Percentiles rank a stretch among this genome's conserved stretches.
Conservation (phyloP, 495 filamentous ascomycete genomes). For the Neurospora cerealis region DNA sequence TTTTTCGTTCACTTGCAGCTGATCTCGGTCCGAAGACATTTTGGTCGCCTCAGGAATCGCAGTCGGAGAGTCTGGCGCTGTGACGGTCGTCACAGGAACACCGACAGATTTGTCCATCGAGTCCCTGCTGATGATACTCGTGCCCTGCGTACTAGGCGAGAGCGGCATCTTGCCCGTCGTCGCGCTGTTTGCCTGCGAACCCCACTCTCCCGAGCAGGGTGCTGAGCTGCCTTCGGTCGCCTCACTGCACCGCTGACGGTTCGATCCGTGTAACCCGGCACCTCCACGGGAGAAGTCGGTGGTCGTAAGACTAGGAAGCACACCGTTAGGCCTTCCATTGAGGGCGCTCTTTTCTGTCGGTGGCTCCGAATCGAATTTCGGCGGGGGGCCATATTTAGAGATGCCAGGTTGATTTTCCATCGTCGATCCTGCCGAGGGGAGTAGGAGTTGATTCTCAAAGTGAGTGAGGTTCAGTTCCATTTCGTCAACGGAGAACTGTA, state of each 20-base stretch:
- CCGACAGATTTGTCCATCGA: constrained; percentile 34
- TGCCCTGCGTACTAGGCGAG: constrained; percentile 49
- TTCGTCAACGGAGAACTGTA: constrained; percentile 75
- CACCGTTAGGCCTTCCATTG: constrained; percentile 22
- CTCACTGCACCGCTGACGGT: constrained; percentile 40
- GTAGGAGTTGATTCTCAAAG: constrained; percentile 55
- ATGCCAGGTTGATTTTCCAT: constrained; percentile 9
- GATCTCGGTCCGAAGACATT: not conserved
- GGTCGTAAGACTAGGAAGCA: constrained; percentile 9
- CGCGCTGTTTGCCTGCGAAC: constrained; percentile 44
- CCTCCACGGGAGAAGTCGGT: constrained; percentile 23
- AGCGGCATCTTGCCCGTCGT: constrained; percentile 46
- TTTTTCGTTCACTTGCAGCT: not conserved
- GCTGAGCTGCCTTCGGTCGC: constrained; percentile 44
- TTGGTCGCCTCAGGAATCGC: constrained; percentile 16
- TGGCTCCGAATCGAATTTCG: constrained; percentile 6
- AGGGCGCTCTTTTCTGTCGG: not conserved
- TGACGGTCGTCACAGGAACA: constrained; percentile 28
- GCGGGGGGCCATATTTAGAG: not conserved
- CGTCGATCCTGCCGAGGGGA: not conserved
- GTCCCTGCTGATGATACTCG: constrained; percentile 44
- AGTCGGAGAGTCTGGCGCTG: constrained; percentile 25
- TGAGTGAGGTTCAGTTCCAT: constrained; percentile 60
- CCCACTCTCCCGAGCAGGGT: constrained; percentile 38
- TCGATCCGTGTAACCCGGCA: constrained; percentile 18